A percentile compares a stretch with the other conserved stretches of the same genome.
phyloP scores from a whole-genome alignment of 2,329 filamentous ascomycete genomes.

The Trichophaea hybrida region DNA sequence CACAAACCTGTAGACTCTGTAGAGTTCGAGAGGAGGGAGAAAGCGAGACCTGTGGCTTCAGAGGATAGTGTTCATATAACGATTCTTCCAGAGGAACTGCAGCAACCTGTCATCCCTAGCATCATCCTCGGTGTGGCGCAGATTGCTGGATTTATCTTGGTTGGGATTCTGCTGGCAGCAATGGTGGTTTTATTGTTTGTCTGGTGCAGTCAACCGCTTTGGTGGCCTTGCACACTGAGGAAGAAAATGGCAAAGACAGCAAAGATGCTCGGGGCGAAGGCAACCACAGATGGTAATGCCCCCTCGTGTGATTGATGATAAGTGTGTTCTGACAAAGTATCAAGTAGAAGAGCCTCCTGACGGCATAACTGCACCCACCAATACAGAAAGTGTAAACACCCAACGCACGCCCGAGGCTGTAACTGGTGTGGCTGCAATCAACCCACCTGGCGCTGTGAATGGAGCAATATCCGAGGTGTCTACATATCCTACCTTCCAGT shows the following conservation, averaged over 20 bases:
- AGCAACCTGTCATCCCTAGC: no score
- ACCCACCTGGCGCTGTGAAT: background rate
- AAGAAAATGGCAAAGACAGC: background rate
- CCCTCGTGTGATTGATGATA: no score
- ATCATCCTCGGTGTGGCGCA: background rate
- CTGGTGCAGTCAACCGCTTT: slow-evolving; percentile 1
- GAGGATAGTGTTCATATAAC: no score
- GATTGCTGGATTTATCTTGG: background rate
- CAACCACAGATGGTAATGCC: no score
- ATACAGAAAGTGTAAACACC: background rate
- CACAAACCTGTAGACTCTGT: no score
- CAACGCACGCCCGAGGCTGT: background rate
- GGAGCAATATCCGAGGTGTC: background rate
- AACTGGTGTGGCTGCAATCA: background rate
- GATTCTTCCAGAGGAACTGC: no score
- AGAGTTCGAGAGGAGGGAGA: no score
- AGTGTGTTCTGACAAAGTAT: no score
- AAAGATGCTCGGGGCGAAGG: background rate
- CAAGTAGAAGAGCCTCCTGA: no score
- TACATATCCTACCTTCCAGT: no score
- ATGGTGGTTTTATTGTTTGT: background rate
- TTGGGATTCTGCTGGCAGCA: background rate
- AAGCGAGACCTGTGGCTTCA: no score
- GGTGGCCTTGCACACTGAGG: background rate
- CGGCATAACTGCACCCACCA: background rate